A percentile compares a stretch with the other conserved stretches of the same genome.
These are phyloP conservation scores for Cerrena zonata DNA, from an alignment of 1,284 basidiomycete genomes.

Conservation along the genomic window DNA sequence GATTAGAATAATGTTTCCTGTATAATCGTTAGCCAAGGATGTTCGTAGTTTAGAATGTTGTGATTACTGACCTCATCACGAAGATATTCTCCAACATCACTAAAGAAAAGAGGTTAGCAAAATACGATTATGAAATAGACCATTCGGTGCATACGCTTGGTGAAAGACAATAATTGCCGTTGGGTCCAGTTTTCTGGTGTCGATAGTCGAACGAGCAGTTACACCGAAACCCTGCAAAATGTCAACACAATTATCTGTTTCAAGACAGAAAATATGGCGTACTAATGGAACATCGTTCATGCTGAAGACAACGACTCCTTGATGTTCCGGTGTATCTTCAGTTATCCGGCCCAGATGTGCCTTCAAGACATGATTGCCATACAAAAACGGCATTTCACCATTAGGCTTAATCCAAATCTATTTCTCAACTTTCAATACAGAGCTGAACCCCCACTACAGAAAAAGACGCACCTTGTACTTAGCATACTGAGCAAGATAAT, in stretches of 20 bases:
- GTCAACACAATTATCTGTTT: not conserved
- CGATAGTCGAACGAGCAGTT: conserved; percentile 90
- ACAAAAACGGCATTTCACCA: conserved; percentile 98
- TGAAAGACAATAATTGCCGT: conserved; percentile 98
- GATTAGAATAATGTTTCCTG: conserved; percentile 72
- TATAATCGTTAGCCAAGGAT: conserved; percentile 10
- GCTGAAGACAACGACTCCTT: conserved; percentile 93
- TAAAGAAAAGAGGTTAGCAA: conserved; percentile 25
- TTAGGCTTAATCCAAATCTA: conserved; percentile 99
- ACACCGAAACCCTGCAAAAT: conserved; percentile 86
- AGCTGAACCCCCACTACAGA: not conserved
- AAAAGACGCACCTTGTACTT: conserved; percentile 81
- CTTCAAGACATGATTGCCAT: conserved; percentile 98
- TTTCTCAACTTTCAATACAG: not conserved
- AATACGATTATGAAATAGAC: not conserved
- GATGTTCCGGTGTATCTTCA: conserved; percentile 98
- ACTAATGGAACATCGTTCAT: conserved; percentile 93
- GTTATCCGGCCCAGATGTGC: conserved; percentile 98
- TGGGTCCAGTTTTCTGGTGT: conserved; percentile 97
- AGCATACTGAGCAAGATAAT: conserved; percentile 92
- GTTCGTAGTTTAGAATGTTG: not conserved
- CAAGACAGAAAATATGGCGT: too few species aligned
- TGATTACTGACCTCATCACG: conserved; percentile 74
- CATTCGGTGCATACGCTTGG: conserved; percentile 72
- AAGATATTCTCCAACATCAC: conserved; percentile 92